Evolutionary conservation across 352 stramenopile species (phyloP).

Genomic region (Peronospora belbahrii): DNA sequence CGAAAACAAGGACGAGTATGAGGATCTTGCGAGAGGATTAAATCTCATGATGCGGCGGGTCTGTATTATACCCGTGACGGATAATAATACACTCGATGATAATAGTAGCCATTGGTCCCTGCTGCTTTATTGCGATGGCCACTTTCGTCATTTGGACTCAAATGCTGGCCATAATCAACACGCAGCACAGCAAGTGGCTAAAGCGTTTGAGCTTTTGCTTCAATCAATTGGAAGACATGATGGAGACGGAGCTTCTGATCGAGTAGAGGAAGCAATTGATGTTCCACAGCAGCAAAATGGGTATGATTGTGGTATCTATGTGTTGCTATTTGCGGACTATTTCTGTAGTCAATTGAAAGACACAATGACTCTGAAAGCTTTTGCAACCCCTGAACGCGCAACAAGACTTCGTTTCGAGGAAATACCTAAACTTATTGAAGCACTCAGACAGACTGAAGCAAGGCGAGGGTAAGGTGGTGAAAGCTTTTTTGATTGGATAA

Average conservation of each 20-base stretch:
- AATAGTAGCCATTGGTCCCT: slow-evolving; percentile 74
- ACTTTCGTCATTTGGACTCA: slow-evolving; percentile 69
- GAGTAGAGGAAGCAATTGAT: slow-evolving; percentile 28
- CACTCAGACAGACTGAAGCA: slow-evolving; percentile 15
- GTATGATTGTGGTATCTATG: slow-evolving; percentile 80
- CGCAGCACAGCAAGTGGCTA: slow-evolving; percentile 34
- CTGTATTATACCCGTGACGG: slow-evolving; percentile 61
- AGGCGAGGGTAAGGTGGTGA: neutral
- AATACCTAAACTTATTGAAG: slow-evolving; percentile 40
- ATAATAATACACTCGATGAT: slow-evolving; percentile 49
- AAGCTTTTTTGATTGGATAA: slow-evolving; percentile 18
- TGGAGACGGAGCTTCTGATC: slow-evolving; percentile 1
- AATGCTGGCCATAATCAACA: slow-evolving; percentile 50
- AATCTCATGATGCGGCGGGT: slow-evolving; percentile 30
- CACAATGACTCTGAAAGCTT: slow-evolving; percentile 23
- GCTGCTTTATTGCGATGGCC: slow-evolving; percentile 33
- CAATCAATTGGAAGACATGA: slow-evolving; percentile 5
- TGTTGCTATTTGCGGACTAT: slow-evolving; percentile 59
- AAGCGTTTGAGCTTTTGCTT: slow-evolving; percentile 40
- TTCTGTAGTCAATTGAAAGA: slow-evolving; percentile 25
- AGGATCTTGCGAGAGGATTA: slow-evolving; percentile 45
- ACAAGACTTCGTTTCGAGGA: slow-evolving; percentile 34
- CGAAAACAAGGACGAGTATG: slow-evolving; percentile 72
- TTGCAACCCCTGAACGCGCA: slow-evolving; percentile 43
- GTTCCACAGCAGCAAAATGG: slow-evolving; percentile 67